Percentiles rank a stretch among this genome's conserved stretches.
Evolutionary conservation across 345 rosid genomes (phyloP).

Genomic region (Aegle marmelos): DNA sequence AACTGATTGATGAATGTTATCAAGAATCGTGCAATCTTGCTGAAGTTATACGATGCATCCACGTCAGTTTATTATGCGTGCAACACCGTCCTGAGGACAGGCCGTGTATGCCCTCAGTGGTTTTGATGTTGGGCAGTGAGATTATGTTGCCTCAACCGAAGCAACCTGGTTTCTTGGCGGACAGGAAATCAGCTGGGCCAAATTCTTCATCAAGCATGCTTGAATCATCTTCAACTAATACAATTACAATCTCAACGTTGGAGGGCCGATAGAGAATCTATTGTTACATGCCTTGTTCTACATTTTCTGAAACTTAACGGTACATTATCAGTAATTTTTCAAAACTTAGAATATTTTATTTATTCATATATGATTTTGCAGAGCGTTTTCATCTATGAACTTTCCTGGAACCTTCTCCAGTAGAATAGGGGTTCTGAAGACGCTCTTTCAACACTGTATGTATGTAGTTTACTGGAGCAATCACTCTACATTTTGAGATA

Average conservation of each 20-base stretch:
- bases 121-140: conserved; percentile 46
- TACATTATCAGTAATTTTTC: neutral
- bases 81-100: conserved; percentile 41
- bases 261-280: conserved; percentile 16
- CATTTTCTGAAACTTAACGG: neutral
- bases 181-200: conserved; percentile 14
- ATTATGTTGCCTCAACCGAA: conserved; percentile 33
- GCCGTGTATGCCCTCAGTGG: conserved; percentile 39
- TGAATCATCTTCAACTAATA: conserved; percentile 18
- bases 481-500: neutral
- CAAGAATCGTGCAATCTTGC: neutral
- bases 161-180: conserved; percentile 39
- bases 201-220: conserved; percentile 29
- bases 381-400: conserved; percentile 72
- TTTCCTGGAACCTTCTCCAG: conserved; percentile 73
- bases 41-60: conserved; percentile 36
- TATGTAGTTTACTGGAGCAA: conserved; percentile 13
- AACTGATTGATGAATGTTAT: conserved; percentile 17
- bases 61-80: conserved; percentile 42
- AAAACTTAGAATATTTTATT: neutral
- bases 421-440: conserved; percentile 47
- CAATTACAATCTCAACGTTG: conserved; percentile 24
- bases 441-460: conserved; percentile 71
- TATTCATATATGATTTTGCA: conserved; percentile 24
- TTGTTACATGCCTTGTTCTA: neutral